Evolutionary conservation across 2,329 filamentous ascomycete species (phyloP).

Genomic region (Tolypocladium nubicola): DNA sequence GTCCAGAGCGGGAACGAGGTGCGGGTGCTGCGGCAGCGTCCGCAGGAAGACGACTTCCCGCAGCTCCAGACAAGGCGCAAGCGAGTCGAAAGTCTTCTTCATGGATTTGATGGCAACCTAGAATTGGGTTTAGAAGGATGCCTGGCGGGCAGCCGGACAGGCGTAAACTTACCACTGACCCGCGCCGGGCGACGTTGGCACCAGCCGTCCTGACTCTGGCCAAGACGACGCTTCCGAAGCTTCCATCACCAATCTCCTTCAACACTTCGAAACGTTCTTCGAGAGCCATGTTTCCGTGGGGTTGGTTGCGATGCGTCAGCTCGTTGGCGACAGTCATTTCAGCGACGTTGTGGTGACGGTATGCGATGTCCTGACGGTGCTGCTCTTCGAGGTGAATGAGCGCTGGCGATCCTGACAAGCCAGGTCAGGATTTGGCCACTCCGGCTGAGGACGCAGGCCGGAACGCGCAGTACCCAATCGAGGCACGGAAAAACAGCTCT

Average conservation of each 20-base stretch:
- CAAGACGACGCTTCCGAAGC: slow-evolving; percentile 91
- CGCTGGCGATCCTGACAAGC: background rate
- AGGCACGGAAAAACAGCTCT: slow-evolving; percentile 18
- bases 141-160: slow-evolving; percentile 1
- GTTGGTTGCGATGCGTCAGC: slow-evolving; percentile 56
- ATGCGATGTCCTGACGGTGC: background rate
- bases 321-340: slow-evolving; percentile 43
- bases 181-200: slow-evolving; percentile 75
- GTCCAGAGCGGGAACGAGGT: slow-evolving; percentile 93
- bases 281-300: slow-evolving; percentile 52
- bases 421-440: background rate
- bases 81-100: slow-evolving; percentile 98
- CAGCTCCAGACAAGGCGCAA: slow-evolving; percentile 80
- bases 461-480: slow-evolving; percentile 13
- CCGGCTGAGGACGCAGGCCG: slow-evolving; percentile 6
- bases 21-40: slow-evolving; percentile 75
- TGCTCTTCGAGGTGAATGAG: background rate
- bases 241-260: slow-evolving; percentile 97
- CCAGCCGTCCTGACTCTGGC: slow-evolving; percentile 87
- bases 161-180: slow-evolving; percentile 67
- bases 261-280: slow-evolving; percentile 95
- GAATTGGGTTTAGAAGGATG: background rate
- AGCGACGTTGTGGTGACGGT: background rate
- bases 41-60: slow-evolving; percentile 94
- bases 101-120: slow-evolving; percentile 99